Evolutionary conservation across 805 yeast species (phyloP).

Genomic region (Cyberlindnera subsufficiens): DNA sequence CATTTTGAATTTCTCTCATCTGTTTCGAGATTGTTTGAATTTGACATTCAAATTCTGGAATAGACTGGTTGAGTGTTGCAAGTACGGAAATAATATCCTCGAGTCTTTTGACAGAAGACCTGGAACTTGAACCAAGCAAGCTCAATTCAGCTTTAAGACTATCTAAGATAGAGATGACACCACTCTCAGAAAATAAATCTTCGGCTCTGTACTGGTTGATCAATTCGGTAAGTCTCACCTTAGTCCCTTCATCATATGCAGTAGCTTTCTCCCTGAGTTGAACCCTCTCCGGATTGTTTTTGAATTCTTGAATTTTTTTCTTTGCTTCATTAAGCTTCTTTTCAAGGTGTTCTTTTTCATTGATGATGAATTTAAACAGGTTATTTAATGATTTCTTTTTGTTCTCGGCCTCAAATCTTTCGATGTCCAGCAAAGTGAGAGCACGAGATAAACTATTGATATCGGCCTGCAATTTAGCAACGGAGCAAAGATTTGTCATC

Average conservation of each 20-base stretch:
- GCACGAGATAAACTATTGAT: conserved; percentile 24
- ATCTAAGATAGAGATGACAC: conserved; percentile 34
- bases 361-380: conserved; percentile 25
- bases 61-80: conserved; percentile 14
- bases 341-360: conserved; percentile 23
- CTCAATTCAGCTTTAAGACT: conserved; percentile 41
- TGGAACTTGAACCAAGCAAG: conserved; percentile 30
- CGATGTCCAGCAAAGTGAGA: conserved; percentile 22
- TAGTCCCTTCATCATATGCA: conserved; percentile 33
- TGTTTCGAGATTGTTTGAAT: conserved; percentile 20
- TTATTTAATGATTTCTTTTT: conserved; percentile 27
- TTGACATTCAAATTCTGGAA: conserved; percentile 18
- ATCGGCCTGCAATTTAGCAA: conserved; percentile 18
- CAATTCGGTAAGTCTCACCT: conserved; percentile 31
- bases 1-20: conserved; percentile 32
- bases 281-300: conserved; percentile 20
- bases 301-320: conserved; percentile 19
- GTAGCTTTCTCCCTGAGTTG: conserved; percentile 25
- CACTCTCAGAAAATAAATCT: conserved; percentile 32
- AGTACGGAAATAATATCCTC: conserved; percentile 24
- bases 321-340: conserved; percentile 25
- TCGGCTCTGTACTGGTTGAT: conserved; percentile 33
- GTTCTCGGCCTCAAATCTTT: conserved; percentile 34
- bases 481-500: conserved; percentile 17
- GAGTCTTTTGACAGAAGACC: conserved; percentile 30